Base-by-base conservation (phyloP, 1,139 yeast genomes). In the Debaryomyces udenii region DNA sequence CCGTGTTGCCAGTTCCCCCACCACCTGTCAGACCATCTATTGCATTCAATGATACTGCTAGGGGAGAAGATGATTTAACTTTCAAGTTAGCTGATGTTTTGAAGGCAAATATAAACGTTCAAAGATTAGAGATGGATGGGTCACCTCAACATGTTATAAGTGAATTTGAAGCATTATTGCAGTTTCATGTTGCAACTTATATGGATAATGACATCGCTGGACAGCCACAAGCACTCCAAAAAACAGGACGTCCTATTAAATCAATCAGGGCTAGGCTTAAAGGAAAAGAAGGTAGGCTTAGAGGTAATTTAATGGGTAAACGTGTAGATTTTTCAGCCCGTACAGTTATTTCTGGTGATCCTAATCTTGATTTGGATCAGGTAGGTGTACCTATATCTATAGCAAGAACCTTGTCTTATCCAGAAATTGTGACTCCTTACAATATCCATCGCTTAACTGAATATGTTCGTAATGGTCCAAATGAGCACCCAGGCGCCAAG, bases 191-290 rank as follows among this genome's bases (percentile, higher is more conserved):
- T 38, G 99, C 99, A n/a, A 93, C 99, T 1, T 93, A 93, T 64
- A 93, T 93, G 99, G 99, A 93, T 69, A 93, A 93, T 62, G 99
- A 93, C 70, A 93, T 93, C 68, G 99, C 99, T n/a, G 99, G 99
- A 48, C 99, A 93, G 68, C 99, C 99, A 0, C 99, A 93, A 66
- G 99, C 99, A 30, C 78, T 93, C 50, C 99, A 94, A 63, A 94
- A 94, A 67, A 89, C 98, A 38, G 99, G 99, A 43, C 87, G 99
- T 70, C 99, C 99, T 6, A 95, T 94, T 50, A 94, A 93, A 65
- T 89, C 98, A 35, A 94, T 94, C 54, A 84, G 99, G 71, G 99
- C 99, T 18, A 89, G 99, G 74, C 77, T 94, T 54, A 94, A 94
- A 83, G 99, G 99, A 71, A 93, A 94, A 58, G 99, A 94, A 73